These are phyloP conservation scores for Phytophthora brassicae DNA, from an alignment of 352 stramenopile species.

Conservation along the genomic window DNA sequence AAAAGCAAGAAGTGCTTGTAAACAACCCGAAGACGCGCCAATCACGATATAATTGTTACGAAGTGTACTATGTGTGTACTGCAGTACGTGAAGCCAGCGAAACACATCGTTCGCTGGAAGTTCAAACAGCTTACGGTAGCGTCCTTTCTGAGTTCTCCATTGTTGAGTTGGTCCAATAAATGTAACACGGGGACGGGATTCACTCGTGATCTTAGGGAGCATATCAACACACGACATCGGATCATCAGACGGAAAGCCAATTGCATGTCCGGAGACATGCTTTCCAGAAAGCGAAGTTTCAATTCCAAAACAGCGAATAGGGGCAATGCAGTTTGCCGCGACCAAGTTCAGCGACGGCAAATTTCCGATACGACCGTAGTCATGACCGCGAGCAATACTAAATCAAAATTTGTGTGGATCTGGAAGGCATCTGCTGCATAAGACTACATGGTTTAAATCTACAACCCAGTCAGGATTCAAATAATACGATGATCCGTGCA, in stretches of 20 bases:
- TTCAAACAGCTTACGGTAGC: background rate
- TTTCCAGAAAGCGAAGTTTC: background rate
- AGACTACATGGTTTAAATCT: no score
- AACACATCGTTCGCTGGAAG: background rate
- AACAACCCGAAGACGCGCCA: background rate
- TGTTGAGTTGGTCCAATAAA: background rate
- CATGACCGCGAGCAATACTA: background rate
- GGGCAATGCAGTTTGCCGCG: background rate
- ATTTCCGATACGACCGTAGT: background rate
- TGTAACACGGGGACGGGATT: background rate
- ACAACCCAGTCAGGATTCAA: no score
- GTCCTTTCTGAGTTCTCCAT: background rate
- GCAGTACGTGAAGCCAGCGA: background rate
- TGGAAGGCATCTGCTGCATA: no score
- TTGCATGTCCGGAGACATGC: background rate
- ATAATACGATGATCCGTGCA: no score
- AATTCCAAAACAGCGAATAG: background rate
- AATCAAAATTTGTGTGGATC: no score
- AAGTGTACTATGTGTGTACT: background rate
- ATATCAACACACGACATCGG: background rate
- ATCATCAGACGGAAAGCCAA: background rate
- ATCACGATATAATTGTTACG: background rate
- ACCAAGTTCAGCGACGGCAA: background rate
- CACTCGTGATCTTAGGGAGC: background rate
- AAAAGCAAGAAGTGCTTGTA: background rate